These are phyloP conservation scores for Boletus sp. DNA, from an alignment of 768 basidiomycete species.

Conservation along the genomic window DNA sequence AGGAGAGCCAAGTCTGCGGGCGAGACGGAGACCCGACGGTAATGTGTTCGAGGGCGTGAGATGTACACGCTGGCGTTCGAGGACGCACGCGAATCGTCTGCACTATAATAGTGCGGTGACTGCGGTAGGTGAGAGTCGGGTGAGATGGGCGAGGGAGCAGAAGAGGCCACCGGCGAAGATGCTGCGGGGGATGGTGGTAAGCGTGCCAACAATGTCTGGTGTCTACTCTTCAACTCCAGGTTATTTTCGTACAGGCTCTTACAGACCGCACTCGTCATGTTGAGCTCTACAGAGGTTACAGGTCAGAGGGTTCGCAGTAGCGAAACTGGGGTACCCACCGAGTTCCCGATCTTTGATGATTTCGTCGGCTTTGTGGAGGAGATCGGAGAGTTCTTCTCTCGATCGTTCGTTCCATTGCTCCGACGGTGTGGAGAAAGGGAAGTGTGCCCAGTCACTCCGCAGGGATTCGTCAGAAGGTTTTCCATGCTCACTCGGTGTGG, in stretches of 20 bases:
- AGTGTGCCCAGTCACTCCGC: slow-evolving; percentile 8
- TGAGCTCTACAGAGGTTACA: slow-evolving; percentile 48
- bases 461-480: slow-evolving; percentile 32
- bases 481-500: slow-evolving; percentile 27
- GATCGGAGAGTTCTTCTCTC: slow-evolving; percentile 66
- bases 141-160: slow-evolving; percentile 23
- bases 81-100: slow-evolving; percentile 25
- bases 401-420: slow-evolving; percentile 62
- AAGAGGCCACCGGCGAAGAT: slow-evolving; percentile 30
- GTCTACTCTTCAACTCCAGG: slow-evolving; percentile 62
- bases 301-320: slow-evolving; percentile 7
- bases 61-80: slow-evolving; percentile 15
- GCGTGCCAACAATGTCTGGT: slow-evolving; percentile 66
- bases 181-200: slow-evolving; percentile 47
- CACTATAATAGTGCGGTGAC: slow-evolving; percentile 34
- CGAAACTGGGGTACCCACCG: slow-evolving; percentile 44
- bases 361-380: slow-evolving; percentile 69
- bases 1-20: slow-evolving; percentile 66
- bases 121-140: slow-evolving; percentile 27
- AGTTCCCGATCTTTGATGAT: slow-evolving; percentile 75
- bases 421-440: slow-evolving; percentile 28
- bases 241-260: slow-evolving; percentile 71
- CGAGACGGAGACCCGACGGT: slow-evolving; percentile 55
- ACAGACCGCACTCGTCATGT: slow-evolving; percentile 61
- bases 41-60: slow-evolving; percentile 26